A percentile compares a stretch with the other conserved stretches of the same genome.
Conservation (phyloP, 805 yeast genomes). For the Saturnispora hagleri region DNA sequence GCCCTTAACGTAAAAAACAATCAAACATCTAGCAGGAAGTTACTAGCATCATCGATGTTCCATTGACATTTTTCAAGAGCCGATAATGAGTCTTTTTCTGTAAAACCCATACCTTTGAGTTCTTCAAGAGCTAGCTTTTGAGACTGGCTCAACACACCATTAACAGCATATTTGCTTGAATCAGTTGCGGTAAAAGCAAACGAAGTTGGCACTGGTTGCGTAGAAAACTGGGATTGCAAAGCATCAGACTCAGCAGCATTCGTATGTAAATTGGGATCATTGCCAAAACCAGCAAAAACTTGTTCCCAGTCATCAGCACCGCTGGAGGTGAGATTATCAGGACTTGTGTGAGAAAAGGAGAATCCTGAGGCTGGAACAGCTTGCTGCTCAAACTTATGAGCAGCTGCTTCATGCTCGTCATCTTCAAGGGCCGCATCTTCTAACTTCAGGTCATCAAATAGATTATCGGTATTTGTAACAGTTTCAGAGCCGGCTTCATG, state of each 20-base stretch:
- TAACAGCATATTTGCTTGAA: neutral
- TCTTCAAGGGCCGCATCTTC: constrained; percentile 26
- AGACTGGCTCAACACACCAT: constrained; percentile 18
- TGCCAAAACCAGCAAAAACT: constrained; percentile 82
- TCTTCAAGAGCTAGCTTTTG: constrained; percentile 56
- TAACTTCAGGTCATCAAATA: constrained; percentile 30
- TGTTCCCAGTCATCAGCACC: constrained; percentile 83
- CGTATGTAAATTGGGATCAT: constrained; percentile 28
- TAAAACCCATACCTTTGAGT: constrained; percentile 84
- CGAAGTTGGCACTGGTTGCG: constrained; percentile 11
- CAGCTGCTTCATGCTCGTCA: constrained; percentile 7
- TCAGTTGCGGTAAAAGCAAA: constrained; percentile 9
- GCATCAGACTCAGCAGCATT: constrained; percentile 9
- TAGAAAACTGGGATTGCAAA: constrained; percentile 11
- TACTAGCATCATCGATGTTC: constrained; percentile 83
- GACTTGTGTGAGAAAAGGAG: constrained; percentile 16
- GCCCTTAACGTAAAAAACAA: neutral
- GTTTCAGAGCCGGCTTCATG: constrained; percentile 10
- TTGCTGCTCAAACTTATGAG: neutral
- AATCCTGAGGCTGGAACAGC: constrained; percentile 15
- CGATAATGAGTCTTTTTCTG: constrained; percentile 48
- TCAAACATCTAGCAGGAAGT: constrained; percentile 58
- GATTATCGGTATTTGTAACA: constrained; percentile 10
- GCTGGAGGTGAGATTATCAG: constrained; percentile 23
- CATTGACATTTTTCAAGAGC: constrained; percentile 66